These are phyloP conservation scores for Tuber borchii DNA, from an alignment of 495 filamentous ascomycete species.

Conservation along the genomic window DNA sequence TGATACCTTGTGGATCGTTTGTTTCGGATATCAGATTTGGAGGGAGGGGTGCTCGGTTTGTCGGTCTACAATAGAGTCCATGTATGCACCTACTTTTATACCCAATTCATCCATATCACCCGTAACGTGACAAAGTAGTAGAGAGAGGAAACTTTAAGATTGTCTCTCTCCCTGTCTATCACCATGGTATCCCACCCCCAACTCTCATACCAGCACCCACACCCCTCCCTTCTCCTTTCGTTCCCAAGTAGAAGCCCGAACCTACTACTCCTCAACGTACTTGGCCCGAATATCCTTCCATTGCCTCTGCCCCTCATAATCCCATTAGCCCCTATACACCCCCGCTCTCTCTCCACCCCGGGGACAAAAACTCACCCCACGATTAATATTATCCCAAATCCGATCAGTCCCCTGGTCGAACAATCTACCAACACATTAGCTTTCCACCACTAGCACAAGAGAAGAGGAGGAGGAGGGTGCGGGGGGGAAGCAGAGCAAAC, in stretches of 20 bases:
- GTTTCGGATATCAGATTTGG: background rate
- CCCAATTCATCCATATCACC: background rate
- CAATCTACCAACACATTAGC: constrained; percentile 50
- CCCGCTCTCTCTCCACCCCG: background rate
- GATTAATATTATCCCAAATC: constrained; percentile 84
- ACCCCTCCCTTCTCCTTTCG: background rate
- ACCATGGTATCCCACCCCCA: constrained; percentile 12
- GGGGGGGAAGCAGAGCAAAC: constrained; percentile 51
- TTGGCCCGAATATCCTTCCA: constrained; percentile 97
- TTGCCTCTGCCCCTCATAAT: constrained; percentile 65
- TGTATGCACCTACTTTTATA: background rate
- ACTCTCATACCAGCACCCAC: background rate
- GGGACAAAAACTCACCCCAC: constrained; percentile 62
- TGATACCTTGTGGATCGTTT: background rate
- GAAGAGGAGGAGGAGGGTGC: background rate
- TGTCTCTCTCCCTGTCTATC: background rate
- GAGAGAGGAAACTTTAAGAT: background rate
- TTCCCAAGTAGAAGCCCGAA: constrained; percentile 16
- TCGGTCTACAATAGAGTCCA: background rate
- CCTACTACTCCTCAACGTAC: constrained; percentile 64
- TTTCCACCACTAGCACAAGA: background rate
- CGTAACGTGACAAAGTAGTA: background rate
- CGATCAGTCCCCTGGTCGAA: constrained; percentile 71
- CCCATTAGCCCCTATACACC: background rate
- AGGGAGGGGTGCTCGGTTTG: background rate